Conservation (phyloP, 2,329 filamentous ascomycete genomes). For the Venturia oleaginea region DNA sequence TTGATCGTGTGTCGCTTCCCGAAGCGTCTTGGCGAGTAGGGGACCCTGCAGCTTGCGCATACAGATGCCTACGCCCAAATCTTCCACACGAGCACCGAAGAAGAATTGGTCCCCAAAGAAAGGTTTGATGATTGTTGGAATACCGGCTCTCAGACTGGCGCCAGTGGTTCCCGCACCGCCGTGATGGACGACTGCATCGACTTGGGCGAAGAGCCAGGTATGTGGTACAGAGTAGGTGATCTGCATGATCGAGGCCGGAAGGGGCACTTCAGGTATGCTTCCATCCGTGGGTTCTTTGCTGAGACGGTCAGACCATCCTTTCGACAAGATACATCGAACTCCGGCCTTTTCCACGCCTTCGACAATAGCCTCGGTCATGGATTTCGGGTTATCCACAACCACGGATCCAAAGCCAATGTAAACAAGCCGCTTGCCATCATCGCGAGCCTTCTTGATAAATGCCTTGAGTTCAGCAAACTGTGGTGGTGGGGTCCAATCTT, state of each 20-base stretch:
- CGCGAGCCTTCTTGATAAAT: slow-evolving; percentile 76
- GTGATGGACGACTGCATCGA: slow-evolving; percentile 91
- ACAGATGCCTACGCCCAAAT: slow-evolving; percentile 83
- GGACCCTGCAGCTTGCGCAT: slow-evolving; percentile 84
- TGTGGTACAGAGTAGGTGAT: slow-evolving; percentile 80
- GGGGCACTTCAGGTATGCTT: slow-evolving; percentile 47
- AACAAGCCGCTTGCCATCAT: slow-evolving; percentile 81
- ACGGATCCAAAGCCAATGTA: slow-evolving; percentile 98
- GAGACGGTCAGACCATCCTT: slow-evolving; percentile 90
- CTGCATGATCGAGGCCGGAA: slow-evolving; percentile 73
- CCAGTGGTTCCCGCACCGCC: slow-evolving; percentile 93
- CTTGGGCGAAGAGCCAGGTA: slow-evolving; percentile 90
- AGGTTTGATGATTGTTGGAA: slow-evolving; percentile 89
- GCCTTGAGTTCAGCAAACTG: slow-evolving; percentile 66
- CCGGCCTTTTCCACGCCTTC: slow-evolving; percentile 86
- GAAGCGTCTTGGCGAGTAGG: slow-evolving; percentile 75
- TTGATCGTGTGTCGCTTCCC: slow-evolving; percentile 83
- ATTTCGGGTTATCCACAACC: slow-evolving; percentile 79
- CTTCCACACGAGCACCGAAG: slow-evolving; percentile 81
- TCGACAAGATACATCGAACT: slow-evolving; percentile 87
- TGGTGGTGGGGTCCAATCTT: slow-evolving; percentile 61
- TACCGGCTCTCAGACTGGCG: slow-evolving; percentile 78
- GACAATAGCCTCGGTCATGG: slow-evolving; percentile 85
- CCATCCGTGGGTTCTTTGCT: slow-evolving; percentile 23
- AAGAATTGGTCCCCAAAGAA: slow-evolving; percentile 99